Conservation (phyloP, 169 alveolate species). For the Nephromyces sp. region DNA sequence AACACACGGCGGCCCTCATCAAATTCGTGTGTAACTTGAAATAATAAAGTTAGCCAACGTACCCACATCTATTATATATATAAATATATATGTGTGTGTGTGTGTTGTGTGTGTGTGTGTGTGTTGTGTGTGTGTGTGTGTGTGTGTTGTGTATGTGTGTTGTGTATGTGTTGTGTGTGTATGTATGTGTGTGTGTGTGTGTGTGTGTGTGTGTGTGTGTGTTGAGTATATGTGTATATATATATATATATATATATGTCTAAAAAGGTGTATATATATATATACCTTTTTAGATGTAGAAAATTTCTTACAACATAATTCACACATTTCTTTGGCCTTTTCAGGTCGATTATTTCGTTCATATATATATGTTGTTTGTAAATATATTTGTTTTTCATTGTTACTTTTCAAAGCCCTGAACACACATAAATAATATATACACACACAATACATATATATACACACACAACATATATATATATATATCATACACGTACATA, state of each 20-base stretch:
- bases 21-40: conserved; percentile 2
- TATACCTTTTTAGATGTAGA: conserved; percentile 39
- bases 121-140: too few species aligned
- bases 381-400: conserved; percentile 8
- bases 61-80: conserved; percentile 31
- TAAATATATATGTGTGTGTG: neutral
- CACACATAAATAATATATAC: neutral
- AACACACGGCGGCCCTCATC: conserved; percentile 27
- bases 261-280: too few species aligned
- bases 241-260: too few species aligned
- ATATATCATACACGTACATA: too few species aligned
- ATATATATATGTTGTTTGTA: conserved; percentile 26
- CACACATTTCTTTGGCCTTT: conserved; percentile 12
- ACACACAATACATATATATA: too few species aligned
- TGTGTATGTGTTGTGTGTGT: too few species aligned
- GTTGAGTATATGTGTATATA: too few species aligned
- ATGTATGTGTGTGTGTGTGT: too few species aligned
- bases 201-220: too few species aligned
- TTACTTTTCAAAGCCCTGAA: conserved; percentile 12
- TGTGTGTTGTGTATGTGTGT: too few species aligned
- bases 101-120: neutral
- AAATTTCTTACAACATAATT: conserved; percentile 26
- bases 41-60: conserved; percentile 22
- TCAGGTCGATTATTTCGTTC: conserved; percentile 22
- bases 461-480: too few species aligned